Conservation (phyloP, 805 yeast genomes). For the Candida ponderosae region DNA sequence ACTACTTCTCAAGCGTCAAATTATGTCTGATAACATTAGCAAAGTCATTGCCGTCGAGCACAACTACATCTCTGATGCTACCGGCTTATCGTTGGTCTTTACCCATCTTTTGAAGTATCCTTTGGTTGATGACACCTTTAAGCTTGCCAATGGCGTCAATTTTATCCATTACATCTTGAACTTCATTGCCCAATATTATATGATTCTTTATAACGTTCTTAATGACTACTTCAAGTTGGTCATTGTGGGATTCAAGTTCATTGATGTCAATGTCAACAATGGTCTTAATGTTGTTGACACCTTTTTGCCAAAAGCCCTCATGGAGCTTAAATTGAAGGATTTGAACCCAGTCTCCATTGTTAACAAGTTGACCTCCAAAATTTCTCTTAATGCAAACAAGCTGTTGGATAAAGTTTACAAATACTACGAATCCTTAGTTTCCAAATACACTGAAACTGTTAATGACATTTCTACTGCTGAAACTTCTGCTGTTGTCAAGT, state of each 20-base stretch:
- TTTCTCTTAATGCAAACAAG: background rate
- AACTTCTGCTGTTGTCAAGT: background rate
- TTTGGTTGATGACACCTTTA: background rate
- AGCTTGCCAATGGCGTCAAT: background rate
- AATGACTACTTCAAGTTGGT: background rate
- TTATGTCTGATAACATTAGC: too few species aligned
- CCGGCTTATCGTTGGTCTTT: background rate
- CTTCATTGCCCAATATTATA: background rate
- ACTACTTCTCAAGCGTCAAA: too few species aligned
- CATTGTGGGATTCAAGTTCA: background rate
- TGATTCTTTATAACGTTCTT: background rate
- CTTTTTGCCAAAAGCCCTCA: background rate
- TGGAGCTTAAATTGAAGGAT: background rate
- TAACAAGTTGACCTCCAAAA: too few species aligned
- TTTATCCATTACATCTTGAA: too few species aligned
- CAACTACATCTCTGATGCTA: background rate
- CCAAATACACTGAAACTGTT: background rate
- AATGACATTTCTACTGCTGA: background rate
- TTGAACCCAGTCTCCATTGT: background rate
- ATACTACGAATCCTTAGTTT: background rate
- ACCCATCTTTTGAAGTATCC: background rate
- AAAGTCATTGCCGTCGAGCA: background rate
- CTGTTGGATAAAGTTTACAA: background rate
- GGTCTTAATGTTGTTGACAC: background rate
- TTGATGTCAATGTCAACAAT: background rate